Conservation (phyloP, 768 basidiomycete species). For the Xerocomellus intermedius region DNA sequence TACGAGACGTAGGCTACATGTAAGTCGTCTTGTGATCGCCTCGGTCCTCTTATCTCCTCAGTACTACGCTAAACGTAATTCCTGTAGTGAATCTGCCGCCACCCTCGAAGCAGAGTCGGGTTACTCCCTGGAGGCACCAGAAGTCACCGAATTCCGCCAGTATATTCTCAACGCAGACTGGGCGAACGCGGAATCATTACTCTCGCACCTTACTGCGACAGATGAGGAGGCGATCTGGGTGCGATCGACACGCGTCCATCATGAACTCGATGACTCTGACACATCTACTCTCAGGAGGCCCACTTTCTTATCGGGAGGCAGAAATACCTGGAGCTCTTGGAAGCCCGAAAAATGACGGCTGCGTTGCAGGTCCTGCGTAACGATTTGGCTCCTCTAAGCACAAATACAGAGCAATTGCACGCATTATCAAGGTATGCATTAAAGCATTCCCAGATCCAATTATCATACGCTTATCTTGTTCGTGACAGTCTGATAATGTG, state of each 20-base stretch:
- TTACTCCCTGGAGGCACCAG: constrained; percentile 74
- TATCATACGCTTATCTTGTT: constrained; percentile 16
- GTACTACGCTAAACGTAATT: constrained; percentile 9
- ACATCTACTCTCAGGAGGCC: constrained; percentile 54
- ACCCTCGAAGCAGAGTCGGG: constrained; percentile 93
- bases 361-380: constrained; percentile 85
- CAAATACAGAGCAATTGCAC: constrained; percentile 80
- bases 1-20: constrained; percentile 84
- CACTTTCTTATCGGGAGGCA: constrained; percentile 89
- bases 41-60: constrained; percentile 8
- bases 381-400: constrained; percentile 81
- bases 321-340: constrained; percentile 93
- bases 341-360: constrained; percentile 71
- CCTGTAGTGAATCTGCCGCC: constrained; percentile 76
- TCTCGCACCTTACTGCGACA: constrained; percentile 66
- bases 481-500: constrained; percentile 85
- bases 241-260: constrained; percentile 28
- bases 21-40: constrained; percentile 34
- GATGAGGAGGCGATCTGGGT: constrained; percentile 73
- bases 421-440: constrained; percentile 75
- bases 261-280: constrained; percentile 17
- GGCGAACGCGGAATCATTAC: constrained; percentile 69
- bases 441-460: constrained; percentile 6
- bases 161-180: constrained; percentile 80
- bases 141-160: constrained; percentile 77